Evolutionary conservation across 2,329 filamentous ascomycete genomes (phyloP).

Genomic region (Coleophoma eucalyptorum): DNA sequence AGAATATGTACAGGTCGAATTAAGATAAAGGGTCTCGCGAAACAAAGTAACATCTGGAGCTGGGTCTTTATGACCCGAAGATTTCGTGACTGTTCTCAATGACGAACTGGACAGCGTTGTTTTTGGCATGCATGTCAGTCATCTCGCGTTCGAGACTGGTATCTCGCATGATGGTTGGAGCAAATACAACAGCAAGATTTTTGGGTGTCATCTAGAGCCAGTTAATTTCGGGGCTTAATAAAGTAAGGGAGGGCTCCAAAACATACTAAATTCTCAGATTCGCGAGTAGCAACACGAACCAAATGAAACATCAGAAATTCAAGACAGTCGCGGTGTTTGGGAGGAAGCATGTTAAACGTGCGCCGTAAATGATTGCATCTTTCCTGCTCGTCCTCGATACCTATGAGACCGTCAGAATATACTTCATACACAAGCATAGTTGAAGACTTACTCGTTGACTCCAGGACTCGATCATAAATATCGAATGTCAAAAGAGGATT

Average conservation of each 20-base stretch:
- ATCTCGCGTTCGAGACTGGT: constrained; percentile 88
- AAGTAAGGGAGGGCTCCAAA: neutral
- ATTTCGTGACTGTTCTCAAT: constrained; percentile 85
- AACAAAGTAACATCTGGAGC: neutral
- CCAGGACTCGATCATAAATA: constrained; percentile 84
- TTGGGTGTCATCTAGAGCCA: constrained; percentile 79
- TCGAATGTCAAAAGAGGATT: constrained; percentile 87
- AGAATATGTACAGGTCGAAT: constrained; percentile 12
- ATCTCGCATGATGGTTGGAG: constrained; percentile 94
- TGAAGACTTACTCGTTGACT: constrained; percentile 63
- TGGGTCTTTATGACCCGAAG: constrained; percentile 43
- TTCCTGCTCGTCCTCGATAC: constrained; percentile 60
- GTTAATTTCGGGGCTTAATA: constrained; percentile 18
- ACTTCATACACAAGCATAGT: neutral
- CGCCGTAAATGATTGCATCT: constrained; percentile 68
- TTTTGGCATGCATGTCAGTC: constrained; percentile 93
- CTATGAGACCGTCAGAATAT: constrained; percentile 36
- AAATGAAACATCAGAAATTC: constrained; percentile 95
- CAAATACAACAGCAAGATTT: constrained; percentile 95
- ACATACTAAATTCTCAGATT: constrained; percentile 78
- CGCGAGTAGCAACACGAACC: constrained; percentile 76
- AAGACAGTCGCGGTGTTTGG: constrained; percentile 81
- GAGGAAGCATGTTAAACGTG: constrained; percentile 75
- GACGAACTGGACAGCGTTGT: constrained; percentile 85
- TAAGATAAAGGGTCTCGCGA: neutral